A percentile compares a stretch with the other conserved stretches of the same genome.
phyloP scores from a whole-genome alignment of 345 rosid genomes.

The Dimocarpus longan region DNA sequence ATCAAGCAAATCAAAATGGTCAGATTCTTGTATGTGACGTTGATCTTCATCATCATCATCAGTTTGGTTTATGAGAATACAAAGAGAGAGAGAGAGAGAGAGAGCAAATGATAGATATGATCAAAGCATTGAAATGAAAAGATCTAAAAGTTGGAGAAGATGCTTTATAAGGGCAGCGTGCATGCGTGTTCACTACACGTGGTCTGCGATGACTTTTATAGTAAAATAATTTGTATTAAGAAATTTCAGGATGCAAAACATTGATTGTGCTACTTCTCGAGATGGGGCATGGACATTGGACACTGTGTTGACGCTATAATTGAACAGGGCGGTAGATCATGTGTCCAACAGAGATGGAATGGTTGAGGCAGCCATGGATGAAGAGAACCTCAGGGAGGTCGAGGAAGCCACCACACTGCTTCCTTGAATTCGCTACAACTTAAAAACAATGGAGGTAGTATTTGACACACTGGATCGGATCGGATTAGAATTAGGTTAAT shows the following conservation, averaged over 20 bases:
- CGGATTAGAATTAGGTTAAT: no score
- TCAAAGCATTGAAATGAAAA: constrained; percentile 3
- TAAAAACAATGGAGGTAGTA: no score
- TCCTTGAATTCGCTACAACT: no score
- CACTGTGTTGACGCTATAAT: no score
- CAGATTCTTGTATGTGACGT: constrained; percentile 15
- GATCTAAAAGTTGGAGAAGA: constrained; percentile 11
- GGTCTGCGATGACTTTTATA: constrained; percentile 15
- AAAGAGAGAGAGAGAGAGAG: neutral
- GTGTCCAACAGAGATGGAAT: no score
- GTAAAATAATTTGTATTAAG: neutral
- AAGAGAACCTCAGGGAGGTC: no score
- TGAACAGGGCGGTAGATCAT: no score
- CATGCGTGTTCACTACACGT: constrained; percentile 35
- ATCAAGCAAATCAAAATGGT: constrained; percentile 25
- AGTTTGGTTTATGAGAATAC: neutral
- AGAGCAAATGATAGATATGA: neutral
- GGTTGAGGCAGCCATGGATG: no score
- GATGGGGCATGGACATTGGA: neutral
- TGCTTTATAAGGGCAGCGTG: constrained; percentile 22
- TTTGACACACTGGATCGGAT: no score
- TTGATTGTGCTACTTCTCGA: neutral
- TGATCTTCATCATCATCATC: constrained; percentile 52
- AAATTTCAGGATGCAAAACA: neutral
- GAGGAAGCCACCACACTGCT: no score